Evolutionary conservation across 257 asterid species (phyloP), one percentile per base, ranked within the genome.

Genomic region (Plectranthus barbatus): DNA sequence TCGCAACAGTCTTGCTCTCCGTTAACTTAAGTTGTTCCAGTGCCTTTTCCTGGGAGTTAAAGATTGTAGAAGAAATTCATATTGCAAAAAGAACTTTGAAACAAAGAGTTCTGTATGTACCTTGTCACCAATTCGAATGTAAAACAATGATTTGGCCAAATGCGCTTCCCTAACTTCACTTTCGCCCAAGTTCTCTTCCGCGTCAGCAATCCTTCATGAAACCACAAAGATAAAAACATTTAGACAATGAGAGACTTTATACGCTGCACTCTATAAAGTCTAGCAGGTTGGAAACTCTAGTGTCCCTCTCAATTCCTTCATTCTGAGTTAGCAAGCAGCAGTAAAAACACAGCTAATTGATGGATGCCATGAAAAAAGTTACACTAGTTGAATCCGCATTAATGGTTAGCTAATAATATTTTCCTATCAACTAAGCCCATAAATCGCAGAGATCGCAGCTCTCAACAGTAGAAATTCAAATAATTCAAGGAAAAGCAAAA

Each of bases 121-220:
- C 95, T 83, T 85, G 65, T 87, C 88, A 52, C 97, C 88, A 37
- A 90, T 83, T 41, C 79, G 82, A 59, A 90, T 80, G 70, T 72
- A 90, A 71, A 87, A 87, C 47, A 85, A 79, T 15, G 95, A 87
- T 76, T 87, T 87, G 29, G 95, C 95, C 61, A 90, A 82, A 78
- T 90, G 95, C 60, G 97, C 95, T 81, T 90, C 97, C 76, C 97
- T 81, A 29, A 90, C 97, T 83, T 90, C 97, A 72, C 95, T 90
- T 76, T 90, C 97, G 6, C 97, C 97, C 79, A 87, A 77, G 74
- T 90, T 90, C 77, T 90, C 95, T 76, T 90, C 97, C 29, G 97
- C 97, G 34, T 90, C 95, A 44, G 94, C 88, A 83, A 87, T 90
- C 83, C 95, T 90, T 76, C 18, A 78, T 24, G 40, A 70, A 66